Conservation (phyloP, 2,329 filamentous ascomycete genomes). For the Polychaeton citri region DNA sequence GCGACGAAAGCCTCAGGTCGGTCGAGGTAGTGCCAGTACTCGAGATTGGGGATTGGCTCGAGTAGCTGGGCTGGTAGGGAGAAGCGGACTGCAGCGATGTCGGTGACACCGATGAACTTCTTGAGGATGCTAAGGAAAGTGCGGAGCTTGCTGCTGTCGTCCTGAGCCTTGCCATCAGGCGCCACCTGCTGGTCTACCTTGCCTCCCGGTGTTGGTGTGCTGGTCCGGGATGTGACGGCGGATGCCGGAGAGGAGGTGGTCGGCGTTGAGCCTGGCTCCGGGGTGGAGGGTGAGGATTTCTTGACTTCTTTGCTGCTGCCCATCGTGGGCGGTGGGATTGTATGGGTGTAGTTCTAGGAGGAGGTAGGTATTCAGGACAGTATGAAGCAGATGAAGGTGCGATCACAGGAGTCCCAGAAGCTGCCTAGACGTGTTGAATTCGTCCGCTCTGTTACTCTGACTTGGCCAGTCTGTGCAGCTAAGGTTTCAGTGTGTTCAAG, state of each 20-base stretch:
- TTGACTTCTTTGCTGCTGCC: constrained; percentile 1
- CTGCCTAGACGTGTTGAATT: no score
- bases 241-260: constrained; percentile 7
- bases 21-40: constrained; percentile 99
- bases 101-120: constrained; percentile 90
- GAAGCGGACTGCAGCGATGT: constrained; percentile 91
- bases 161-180: constrained; percentile 37
- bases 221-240: constrained; percentile 7
- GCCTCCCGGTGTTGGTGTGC: constrained; percentile 6
- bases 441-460: no score
- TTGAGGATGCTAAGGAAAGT: constrained; percentile 79
- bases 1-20: constrained; percentile 79
- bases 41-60: constrained; percentile 90
- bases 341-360: no score
- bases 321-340: not conserved
- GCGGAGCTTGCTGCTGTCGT: constrained; percentile 77
- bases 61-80: constrained; percentile 89
- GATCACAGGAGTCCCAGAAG: no score
- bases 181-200: constrained; percentile 1
- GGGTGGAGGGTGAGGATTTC: not conserved
- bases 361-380: no score
- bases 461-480: no score
- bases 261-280: constrained; percentile 1
- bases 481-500: no score
- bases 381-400: no score